Conservation (phyloP, 768 basidiomycete species). For the Kwoniella dejecticola region DNA sequence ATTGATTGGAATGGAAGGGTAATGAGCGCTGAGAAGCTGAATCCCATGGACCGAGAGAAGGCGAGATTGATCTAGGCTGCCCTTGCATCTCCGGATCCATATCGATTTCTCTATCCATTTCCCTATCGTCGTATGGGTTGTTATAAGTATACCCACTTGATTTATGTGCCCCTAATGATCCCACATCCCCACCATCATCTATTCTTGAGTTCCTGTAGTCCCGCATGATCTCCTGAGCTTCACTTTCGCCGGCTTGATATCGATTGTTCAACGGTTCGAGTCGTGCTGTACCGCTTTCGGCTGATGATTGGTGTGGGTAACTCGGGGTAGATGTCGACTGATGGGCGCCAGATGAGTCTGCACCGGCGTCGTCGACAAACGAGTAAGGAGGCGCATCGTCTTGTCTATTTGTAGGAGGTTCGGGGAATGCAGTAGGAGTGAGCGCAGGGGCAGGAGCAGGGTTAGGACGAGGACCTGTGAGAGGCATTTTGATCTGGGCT, state of each 20-base stretch:
- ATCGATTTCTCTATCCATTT: background rate
- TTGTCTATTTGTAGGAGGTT: background rate
- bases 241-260: too few relatives aligned
- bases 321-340: too few relatives aligned
- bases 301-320: background rate
- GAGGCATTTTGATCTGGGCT: constrained; percentile 8
- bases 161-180: background rate
- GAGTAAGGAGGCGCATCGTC: background rate
- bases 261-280: constrained; percentile 7
- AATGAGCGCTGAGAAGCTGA: constrained; percentile 45
- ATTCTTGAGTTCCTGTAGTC: too few relatives aligned
- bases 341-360: too few relatives aligned
- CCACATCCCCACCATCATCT: constrained; percentile 14
- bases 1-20: constrained; percentile 9
- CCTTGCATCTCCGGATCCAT: background rate
- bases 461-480: constrained; percentile 21
- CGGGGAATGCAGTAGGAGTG: background rate
- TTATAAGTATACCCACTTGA: constrained; percentile 11
- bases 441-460: background rate
- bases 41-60: constrained; percentile 50
- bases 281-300: constrained; percentile 3
- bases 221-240: too few relatives aligned
- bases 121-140: constrained; percentile 23
- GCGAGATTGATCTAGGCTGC: constrained; percentile 18
- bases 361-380: too few relatives aligned